Base-by-base conservation (phyloP, 306 rosid genomes). In the Vigna mungo region DNA sequence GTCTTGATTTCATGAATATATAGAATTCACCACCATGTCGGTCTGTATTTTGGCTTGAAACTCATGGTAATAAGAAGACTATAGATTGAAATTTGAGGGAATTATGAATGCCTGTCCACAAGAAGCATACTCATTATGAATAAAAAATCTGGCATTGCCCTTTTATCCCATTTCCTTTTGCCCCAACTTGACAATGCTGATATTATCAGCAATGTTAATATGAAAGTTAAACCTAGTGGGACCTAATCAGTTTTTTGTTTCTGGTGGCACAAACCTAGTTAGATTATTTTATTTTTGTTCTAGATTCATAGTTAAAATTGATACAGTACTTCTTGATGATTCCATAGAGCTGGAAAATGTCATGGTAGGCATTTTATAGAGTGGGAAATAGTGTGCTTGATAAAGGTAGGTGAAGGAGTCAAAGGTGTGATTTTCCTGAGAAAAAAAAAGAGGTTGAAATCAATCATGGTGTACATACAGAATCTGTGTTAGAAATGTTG, bases 381-480 rank as follows among this genome's bases (percentile, higher is more conserved):
- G 82, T 76, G 27, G 15, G 44, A 58, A 76, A 86, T 66, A 67
- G 61, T 32, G 34, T 68, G 66, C 4, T 62, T 54, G 27, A 71
- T 7, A 69, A 27, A 69, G 69, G 27, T 43, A 13, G 54, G 71
- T 52, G 74, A 78, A 61, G 72, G 82, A 89, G 92, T 87, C 88
- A 83, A 92, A 88, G 72, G 72, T 75, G 82, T 72, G 89, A 76
- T 84, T 69, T 63, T 77, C 83, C 84, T 51, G 43, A 71, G 84
- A 88, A 79, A 80, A 75, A 75, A 25, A 14, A 85, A 92, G 93
- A 74, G 80, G 96, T 93, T 95, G 91, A 91, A 86, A 64, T 87
- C 86, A 89, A 91, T 93, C 81, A 87, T 84, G 85, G 75, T 83
- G 82, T 14, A 74, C 84, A 82, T 20, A 73, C 77, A 82, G 91